Conservation (phyloP, 495 filamentous ascomycete genomes). For the Lindgomyces ingoldianus region DNA sequence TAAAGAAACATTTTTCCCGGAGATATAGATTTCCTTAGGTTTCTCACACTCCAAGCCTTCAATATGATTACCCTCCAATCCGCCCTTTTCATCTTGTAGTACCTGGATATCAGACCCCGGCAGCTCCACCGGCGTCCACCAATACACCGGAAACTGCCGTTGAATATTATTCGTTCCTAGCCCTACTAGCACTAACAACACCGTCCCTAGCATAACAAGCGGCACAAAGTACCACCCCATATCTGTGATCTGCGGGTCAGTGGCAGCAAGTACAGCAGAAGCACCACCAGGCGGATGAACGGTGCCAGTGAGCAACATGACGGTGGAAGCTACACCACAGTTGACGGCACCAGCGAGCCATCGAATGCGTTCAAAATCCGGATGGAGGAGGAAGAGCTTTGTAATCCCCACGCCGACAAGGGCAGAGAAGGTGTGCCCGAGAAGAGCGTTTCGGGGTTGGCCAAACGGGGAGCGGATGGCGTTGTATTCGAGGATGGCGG, state of each 20-base stretch:
- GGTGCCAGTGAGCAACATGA: constrained; percentile 78
- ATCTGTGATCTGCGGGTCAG: constrained; percentile 54
- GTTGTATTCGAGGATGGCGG: constrained; percentile 46
- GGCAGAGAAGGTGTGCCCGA: constrained; percentile 70
- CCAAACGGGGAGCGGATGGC: constrained; percentile 74
- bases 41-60: neutral
- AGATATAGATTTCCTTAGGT: constrained; percentile 12
- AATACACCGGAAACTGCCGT: constrained; percentile 75
- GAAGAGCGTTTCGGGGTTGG: constrained; percentile 75
- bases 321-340: constrained; percentile 65
- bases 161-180: constrained; percentile 76
- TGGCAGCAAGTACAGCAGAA: constrained; percentile 76
- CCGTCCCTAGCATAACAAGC: constrained; percentile 64
- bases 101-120: constrained; percentile 12
- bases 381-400: constrained; percentile 69
- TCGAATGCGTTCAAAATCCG: constrained; percentile 55
- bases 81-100: neutral
- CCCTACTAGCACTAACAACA: constrained; percentile 66
- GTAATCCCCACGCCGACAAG: constrained; percentile 65
- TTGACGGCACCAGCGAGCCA: constrained; percentile 71
- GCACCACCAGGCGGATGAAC: constrained; percentile 88
- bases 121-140: constrained; percentile 61
- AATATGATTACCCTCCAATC: constrained; percentile 1
- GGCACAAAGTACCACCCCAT: constrained; percentile 77
- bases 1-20: neutral